Evolutionary conservation across 441 rosid genomes (phyloP), one percentile per base, ranked within the genome.

Genomic region (Gossypium gossypioides): DNA sequence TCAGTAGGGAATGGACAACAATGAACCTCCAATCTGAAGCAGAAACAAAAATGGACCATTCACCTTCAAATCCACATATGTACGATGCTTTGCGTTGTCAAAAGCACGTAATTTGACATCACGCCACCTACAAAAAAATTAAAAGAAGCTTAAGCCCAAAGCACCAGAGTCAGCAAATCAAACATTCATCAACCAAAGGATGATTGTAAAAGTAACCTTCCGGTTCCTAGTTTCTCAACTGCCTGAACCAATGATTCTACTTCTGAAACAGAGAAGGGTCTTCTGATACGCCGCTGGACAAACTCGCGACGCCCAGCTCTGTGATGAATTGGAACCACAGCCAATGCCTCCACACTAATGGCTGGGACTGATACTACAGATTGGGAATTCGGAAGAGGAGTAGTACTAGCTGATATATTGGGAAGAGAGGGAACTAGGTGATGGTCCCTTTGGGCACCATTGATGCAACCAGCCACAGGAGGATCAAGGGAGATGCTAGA

Each of bases 51-150:
- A 21, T 69, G 62, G 51, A 72, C 1, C 27, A 32, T 55, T 73
- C 79, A 87, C 97, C 96, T 90, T 92, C 78, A 92, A 81, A 79
- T 90, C 96, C 73, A 92, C 93, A 29, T 85, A 90, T 3, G 95
- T 92, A 27, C 89, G 87, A 81, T 86, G 90, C 65, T 84, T 79
- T 44, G 89, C 92, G 70, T 73, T 79, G 52, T 89, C 88, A 69
- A 91, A 92, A 70, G 96, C 88, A 16, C 73, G 78, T 66, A 84
- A 68, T 75, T 91, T 90, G 21, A 92, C 86, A 73, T 90, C 93
- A 2, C 90, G 86, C 92, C 97, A 90, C 84, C 93, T 90, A 74
- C 34, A 79, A 32, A 81, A 32, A 48, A 0, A 48, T 13, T 24
- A 19, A 50, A 51, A 19, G 6, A 24, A 4, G 2, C 68, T 50